Conservation (phyloP, 2,329 filamentous ascomycete species). For the Neoarthrinium moseri region DNA sequence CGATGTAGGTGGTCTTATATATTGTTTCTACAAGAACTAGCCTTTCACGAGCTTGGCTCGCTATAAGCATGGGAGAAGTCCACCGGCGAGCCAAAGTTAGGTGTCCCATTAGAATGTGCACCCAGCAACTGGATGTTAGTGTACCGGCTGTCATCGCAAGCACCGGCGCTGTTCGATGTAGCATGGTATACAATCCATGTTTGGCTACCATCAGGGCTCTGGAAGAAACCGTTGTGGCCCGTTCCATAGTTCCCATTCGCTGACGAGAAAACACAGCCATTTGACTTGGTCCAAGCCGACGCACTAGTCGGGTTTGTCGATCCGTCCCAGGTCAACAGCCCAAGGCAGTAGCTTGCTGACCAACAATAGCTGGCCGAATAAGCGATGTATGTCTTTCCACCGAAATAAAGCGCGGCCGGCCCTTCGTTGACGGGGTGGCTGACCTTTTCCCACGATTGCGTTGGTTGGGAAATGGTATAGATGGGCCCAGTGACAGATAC, state of each 20-base stretch:
- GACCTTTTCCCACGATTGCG: conserved; percentile 48
- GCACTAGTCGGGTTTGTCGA: conserved; percentile 41
- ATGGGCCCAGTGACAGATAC: conserved; percentile 39
- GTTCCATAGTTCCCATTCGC: conserved; percentile 58
- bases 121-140: conserved; percentile 52
- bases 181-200: conserved; percentile 58
- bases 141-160: conserved; percentile 53
- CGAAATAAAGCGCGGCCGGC: conserved; percentile 50
- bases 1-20: background rate
- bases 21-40: background rate
- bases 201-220: conserved; percentile 51
- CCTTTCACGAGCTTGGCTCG: conserved; percentile 5
- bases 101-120: conserved; percentile 48
- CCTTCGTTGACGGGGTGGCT: conserved; percentile 54
- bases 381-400: conserved; percentile 49
- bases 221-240: conserved; percentile 59
- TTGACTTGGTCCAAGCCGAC: conserved; percentile 49
- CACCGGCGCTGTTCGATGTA: conserved; percentile 44
- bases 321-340: conserved; percentile 52
- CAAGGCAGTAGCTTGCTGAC: conserved; percentile 53
- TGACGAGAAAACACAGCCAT: conserved; percentile 47
- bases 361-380: conserved; percentile 58
- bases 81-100: conserved; percentile 45
- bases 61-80: conserved; percentile 11
- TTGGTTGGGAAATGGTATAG: conserved; percentile 49